Evolutionary conservation across 495 filamentous ascomycete genomes (phyloP).

Genomic region (Penicillium taxi): DNA sequence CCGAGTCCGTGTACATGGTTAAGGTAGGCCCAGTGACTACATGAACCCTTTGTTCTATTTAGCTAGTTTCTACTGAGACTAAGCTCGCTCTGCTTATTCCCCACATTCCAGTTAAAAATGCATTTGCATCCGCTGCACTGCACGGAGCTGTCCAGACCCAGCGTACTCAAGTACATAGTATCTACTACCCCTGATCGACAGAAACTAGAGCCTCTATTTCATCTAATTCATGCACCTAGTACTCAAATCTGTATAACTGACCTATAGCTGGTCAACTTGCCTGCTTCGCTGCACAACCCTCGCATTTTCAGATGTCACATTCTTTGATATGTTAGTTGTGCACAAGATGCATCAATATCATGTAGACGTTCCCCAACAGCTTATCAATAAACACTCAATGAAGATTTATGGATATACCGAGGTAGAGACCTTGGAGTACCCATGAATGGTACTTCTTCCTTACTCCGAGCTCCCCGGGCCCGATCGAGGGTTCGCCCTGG

Average conservation of each 20-base stretch:
- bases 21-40: too few species aligned
- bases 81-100: conserved; percentile 2
- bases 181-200: conserved; percentile 21
- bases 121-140: conserved; percentile 19
- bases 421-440: too few species aligned
- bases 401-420: too few species aligned
- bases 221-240: conserved; percentile 2
- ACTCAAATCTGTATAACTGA: background rate
- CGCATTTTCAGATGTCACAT: conserved; percentile 11
- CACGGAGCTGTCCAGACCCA: conserved; percentile 7
- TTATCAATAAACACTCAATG: too few species aligned
- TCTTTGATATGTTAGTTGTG: conserved; percentile 2
- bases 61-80: too few species aligned
- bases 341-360: too few species aligned
- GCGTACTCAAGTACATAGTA: conserved; percentile 15
- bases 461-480: too few species aligned
- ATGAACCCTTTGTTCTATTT: too few species aligned
- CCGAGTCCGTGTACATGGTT: too few species aligned
- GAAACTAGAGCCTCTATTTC: conserved; percentile 3
- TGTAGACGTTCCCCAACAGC: too few species aligned
- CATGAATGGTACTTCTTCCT: too few species aligned
- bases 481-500: too few species aligned
- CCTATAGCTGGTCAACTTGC: background rate
- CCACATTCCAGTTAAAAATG: conserved; percentile 27
- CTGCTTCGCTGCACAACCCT: conserved; percentile 8